Base-by-base conservation (phyloP, 2,329 filamentous ascomycete genomes). In the Dendryphion nanum region DNA sequence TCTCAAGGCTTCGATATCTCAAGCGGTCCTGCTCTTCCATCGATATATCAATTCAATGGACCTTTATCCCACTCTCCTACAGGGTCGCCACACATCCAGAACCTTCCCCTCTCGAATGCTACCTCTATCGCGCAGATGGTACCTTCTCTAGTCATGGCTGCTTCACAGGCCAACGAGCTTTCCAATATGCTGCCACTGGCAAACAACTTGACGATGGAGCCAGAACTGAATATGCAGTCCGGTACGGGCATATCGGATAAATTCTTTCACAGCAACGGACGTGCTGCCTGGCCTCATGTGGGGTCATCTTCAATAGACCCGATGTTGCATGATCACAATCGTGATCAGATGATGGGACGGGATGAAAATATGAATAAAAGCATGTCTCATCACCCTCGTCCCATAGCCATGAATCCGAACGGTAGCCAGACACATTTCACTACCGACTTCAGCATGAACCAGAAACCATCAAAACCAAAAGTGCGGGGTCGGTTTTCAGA, bases 401-500 rank as follows among this genome's bases (percentile, higher is more conserved):
- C 66, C 3, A 61, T 67, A 34, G 65, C 64, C 1, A 65, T 68
- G 44, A 67, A 63, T 15, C 56, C 60, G 5, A 57, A 61, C 15
- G 40, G 42, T 17, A 47, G 52, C 6, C 59, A 63, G 33, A 52
- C 61, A 2, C 63, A 66, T 38, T 66, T 67, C 46, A 66, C 58
- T 4, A 63, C 63, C 18, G 57, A 65, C 37, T 65, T 67, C 37
- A 66, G 61, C 41, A 57, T 68, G 41, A 62, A 66, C 23, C 61
- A 63, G 37, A 66, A 67, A 48, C 55, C 63, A 18, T 26, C 55
- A 6, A 64, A 55, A 51, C 71, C 46, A 61, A 77, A 78, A 47
- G 71, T 74, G 5, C 70, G 79, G 30, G 74, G 75, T 3, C 68
- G 74, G n/a, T 82, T 82, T 50, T 70, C 73, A 19, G 75, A 78